Conservation (phyloP, 2,329 filamentous ascomycete genomes). For the Exophiala alcalophila region DNA sequence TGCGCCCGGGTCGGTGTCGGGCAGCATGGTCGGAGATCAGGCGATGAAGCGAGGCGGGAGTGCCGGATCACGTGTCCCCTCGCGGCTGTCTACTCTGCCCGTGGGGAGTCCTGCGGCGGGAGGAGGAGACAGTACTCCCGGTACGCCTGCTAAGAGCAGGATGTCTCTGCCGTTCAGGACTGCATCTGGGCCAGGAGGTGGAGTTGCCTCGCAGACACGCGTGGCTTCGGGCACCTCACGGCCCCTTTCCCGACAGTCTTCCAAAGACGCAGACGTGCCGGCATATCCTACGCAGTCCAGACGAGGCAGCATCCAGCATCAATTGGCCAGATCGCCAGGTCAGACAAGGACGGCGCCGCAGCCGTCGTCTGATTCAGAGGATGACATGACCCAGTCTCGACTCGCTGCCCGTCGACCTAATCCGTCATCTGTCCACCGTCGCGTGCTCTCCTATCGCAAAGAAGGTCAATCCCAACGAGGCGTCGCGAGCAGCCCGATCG, state of each 20-base stretch:
- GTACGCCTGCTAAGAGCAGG: slow-evolving; percentile 28
- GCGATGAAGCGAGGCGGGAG: slow-evolving; percentile 35
- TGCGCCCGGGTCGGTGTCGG: slow-evolving; percentile 42
- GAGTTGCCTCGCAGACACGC: slow-evolving; percentile 11
- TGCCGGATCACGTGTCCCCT: slow-evolving; percentile 39
- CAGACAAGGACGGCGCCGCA: slow-evolving; percentile 18
- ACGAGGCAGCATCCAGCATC: slow-evolving; percentile 29
- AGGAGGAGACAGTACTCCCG: slow-evolving; percentile 23
- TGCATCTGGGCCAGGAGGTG: slow-evolving; percentile 7
- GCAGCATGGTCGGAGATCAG: slow-evolving; percentile 41
- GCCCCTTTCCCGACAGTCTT: slow-evolving; percentile 27
- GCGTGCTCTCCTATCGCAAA: slow-evolving; percentile 22
- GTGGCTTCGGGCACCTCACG: slow-evolving; percentile 18
- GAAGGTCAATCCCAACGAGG: slow-evolving; percentile 16
- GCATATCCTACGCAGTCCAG: slow-evolving; percentile 21
- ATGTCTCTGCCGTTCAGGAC: slow-evolving; percentile 25
- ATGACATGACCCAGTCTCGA: slow-evolving; percentile 29
- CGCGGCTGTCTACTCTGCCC: slow-evolving; percentile 35
- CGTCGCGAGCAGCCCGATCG: slow-evolving; percentile 1
- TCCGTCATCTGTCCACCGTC: slow-evolving; percentile 23
- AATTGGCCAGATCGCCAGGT: slow-evolving; percentile 25
- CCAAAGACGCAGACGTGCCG: slow-evolving; percentile 21
- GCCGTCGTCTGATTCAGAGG: slow-evolving; percentile 27
- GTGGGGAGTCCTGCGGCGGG: slow-evolving; percentile 21
- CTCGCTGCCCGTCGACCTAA: slow-evolving; percentile 25